Conservation (phyloP, 2,329 filamentous ascomycete genomes). For the Pseudopithomyces maydicus region DNA sequence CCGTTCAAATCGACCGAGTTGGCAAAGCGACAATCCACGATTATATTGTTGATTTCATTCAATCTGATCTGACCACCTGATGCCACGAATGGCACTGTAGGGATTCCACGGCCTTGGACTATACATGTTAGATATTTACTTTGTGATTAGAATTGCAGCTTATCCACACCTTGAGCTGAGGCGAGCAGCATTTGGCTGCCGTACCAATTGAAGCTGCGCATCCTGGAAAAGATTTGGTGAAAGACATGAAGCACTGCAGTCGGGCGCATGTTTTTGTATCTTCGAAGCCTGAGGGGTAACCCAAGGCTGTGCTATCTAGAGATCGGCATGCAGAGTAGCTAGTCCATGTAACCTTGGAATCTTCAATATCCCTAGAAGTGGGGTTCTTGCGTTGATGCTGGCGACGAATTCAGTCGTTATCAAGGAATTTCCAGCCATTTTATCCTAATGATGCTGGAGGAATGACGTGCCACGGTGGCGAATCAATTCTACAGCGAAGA, state of each 20-base stretch:
- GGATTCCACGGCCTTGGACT: constrained; percentile 18
- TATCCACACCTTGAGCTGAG: neutral
- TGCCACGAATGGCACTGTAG: constrained; percentile 15
- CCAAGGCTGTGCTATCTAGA: neutral
- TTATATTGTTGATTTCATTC: constrained; percentile 33
- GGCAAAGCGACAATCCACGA: constrained; percentile 53
- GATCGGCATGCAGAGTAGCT: neutral
- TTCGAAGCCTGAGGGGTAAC: neutral
- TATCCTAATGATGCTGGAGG: too few species aligned
- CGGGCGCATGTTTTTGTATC: neutral
- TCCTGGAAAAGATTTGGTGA: neutral
- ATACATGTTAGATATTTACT: neutral
- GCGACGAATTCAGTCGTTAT: neutral
- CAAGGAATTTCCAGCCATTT: neutral
- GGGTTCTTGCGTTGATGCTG: neutral
- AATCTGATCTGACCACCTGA: constrained; percentile 11
- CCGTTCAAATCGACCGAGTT: constrained; percentile 51
- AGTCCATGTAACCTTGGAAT: neutral
- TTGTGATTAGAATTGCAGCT: neutral
- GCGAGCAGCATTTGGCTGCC: neutral
- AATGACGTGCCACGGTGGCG: too few species aligned
- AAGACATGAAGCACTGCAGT: neutral
- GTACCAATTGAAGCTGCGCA: neutral
- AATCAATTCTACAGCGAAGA: too few species aligned
- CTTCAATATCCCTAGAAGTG: neutral